Evolutionary conservation across 176 grass and related monocot species (phyloP), one percentile per base, ranked within the genome.

Genomic region (Lolium multiflorum): DNA sequence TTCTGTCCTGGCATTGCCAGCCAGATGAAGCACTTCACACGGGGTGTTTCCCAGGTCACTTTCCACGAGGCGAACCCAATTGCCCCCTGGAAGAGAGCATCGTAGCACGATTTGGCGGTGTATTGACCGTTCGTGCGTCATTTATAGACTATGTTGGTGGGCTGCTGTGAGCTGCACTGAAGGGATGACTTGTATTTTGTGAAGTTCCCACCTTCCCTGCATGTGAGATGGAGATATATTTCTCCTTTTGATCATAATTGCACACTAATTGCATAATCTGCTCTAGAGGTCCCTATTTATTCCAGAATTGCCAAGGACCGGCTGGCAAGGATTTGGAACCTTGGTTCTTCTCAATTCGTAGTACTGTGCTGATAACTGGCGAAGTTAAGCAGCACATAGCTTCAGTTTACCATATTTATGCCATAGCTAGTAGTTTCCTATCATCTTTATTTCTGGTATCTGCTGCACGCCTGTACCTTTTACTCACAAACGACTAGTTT

Each of bases 381-480:
- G 69, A 28, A 64, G 24, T 64, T 64, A 22, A 64, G 61, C 11
- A 71, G 39, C 50, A 72, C 31, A 44, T 58, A 11, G 35, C 25
- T 41, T n/a, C 49, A 51, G 61, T 56, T 28, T 39, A 76, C 49
- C 63, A 57, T 41, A 26, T n/a, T 55, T 82, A 76, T 39, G 44
- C 65, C 41, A 44, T 91, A 59, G 5, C 10, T 91, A 60, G 9
- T 11, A 41, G 22, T 47, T 84, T 81, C 26, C 8, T 22, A 17
- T 80, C 31, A 37, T 66, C 28, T 60, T 72, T 48, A n/a, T 25
- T 76, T 76, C 44, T 18, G 54, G 41, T 75, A 15, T 48, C 41
- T 54, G 24, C 48, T 31, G 48, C 14, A 48, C 6, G 20, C n/a
- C 25, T 79, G 46, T 65, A 21, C 44, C 60, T 71, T 73, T 21